Evolutionary conservation across 169 alveolate species (phyloP).

Genomic region (Toxoplasma gondii): DNA sequence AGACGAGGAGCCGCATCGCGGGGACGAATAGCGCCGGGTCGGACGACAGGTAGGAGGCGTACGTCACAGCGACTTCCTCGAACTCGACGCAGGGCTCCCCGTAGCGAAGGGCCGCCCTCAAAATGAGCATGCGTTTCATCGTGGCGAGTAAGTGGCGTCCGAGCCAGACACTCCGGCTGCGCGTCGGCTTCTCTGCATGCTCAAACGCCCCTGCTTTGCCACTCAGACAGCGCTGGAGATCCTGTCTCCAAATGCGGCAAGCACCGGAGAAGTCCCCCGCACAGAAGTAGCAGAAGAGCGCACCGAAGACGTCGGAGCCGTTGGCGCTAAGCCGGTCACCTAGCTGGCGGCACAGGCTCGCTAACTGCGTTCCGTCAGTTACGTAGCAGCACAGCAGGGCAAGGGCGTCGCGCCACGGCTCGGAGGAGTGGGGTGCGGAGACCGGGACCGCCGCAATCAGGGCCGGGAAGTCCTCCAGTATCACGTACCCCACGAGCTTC

Average conservation of each 20-base stretch:
- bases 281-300: constrained; percentile 45
- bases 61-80: background rate
- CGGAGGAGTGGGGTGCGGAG: background rate
- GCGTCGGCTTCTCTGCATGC: background rate
- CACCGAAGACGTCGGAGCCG: constrained; percentile 28
- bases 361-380: background rate
- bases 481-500: background rate
- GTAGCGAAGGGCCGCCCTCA: constrained; percentile 17
- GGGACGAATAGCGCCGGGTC: background rate
- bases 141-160: constrained; percentile 40
- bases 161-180: background rate
- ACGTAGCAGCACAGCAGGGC: constrained; percentile 22
- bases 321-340: background rate
- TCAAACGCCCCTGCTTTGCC: background rate
- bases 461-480: background rate
- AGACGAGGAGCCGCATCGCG: constrained; percentile 26
- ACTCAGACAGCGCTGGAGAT: constrained; percentile 36
- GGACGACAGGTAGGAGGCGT: background rate
- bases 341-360: constrained; percentile 13
- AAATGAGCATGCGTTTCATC: constrained; percentile 51
- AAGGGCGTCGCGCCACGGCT: background rate
- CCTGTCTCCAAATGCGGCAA: constrained; percentile 53
- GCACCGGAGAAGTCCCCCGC: constrained; percentile 53
- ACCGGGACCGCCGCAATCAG: constrained; percentile 14
- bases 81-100: constrained; percentile 12